A percentile compares a stretch with the other conserved stretches of the same genome.
Evolutionary conservation across 2,329 filamentous ascomycete genomes (phyloP).

Genomic region (Aspergillus persii): DNA sequence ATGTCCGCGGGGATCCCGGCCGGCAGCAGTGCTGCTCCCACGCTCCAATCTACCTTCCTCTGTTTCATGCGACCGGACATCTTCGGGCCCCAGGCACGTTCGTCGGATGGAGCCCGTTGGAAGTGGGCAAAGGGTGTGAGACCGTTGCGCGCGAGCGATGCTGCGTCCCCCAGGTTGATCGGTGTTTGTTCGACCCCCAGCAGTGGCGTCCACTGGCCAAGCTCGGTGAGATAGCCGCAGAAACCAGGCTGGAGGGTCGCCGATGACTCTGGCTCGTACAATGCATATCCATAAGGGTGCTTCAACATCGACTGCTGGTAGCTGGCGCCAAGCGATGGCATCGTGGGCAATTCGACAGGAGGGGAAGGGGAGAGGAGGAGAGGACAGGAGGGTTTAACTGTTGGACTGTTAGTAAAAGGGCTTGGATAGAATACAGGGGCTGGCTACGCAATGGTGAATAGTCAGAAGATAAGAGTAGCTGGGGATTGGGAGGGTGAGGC

Average conservation of each 20-base stretch:
- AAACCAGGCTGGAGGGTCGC: constrained; percentile 1
- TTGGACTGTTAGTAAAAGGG: not conserved
- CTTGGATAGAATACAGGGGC: not conserved
- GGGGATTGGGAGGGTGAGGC: too few species aligned
- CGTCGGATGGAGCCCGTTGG: not conserved
- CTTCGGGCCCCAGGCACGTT: constrained; percentile 3
- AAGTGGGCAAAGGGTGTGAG: constrained; percentile 3
- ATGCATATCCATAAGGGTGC: constrained; percentile 4
- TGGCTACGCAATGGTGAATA: not conserved
- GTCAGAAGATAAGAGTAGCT: not conserved
- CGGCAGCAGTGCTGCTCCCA: not conserved
- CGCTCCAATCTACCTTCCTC: constrained; percentile 1
- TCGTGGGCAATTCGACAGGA: not conserved
- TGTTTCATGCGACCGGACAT: not conserved
- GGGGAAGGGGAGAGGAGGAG: not conserved
- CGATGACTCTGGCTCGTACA: constrained; percentile 8
- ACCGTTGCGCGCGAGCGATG: not conserved
- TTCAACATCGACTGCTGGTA: constrained; percentile 8
- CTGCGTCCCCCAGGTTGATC: constrained; percentile 2
- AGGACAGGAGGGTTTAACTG: not conserved
- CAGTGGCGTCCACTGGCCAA: constrained; percentile 6
- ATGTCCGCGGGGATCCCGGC: constrained; percentile 1
- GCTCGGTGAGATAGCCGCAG: constrained; percentile 6
- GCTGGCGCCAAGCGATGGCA: not conserved
- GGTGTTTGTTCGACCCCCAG: not conserved